Conservation (phyloP, 225 moss, liverwort and hornwort genomes). For the Ulota crispa region DNA sequence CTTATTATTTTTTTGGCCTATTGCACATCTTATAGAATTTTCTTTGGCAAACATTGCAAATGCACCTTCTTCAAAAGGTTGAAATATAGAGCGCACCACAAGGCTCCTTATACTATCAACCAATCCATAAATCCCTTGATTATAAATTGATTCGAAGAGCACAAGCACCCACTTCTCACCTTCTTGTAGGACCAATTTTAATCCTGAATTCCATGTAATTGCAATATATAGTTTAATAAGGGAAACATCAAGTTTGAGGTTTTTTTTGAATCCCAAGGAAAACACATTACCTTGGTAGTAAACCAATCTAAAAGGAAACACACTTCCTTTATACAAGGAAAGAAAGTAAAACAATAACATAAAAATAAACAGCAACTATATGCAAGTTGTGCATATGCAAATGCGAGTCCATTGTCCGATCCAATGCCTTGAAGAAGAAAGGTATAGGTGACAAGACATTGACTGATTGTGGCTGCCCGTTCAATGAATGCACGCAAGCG, state of each 20-base stretch:
- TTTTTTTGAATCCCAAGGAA: background rate
- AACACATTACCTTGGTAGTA: too few species aligned
- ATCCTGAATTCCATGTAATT: constrained; percentile 71
- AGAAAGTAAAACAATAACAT: constrained; percentile 73
- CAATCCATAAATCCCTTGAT: too few species aligned
- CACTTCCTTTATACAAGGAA: constrained; percentile 27
- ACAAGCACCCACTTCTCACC: constrained; percentile 57
- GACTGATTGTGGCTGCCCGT: constrained; percentile 56
- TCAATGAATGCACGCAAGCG: constrained; percentile 63
- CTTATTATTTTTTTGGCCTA: too few species aligned
- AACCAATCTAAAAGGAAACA: constrained; percentile 29
- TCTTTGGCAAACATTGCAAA: too few species aligned
- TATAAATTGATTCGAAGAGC: too few species aligned
- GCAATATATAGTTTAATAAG: constrained; percentile 60
- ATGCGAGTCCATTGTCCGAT: constrained; percentile 68
- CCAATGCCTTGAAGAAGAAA: constrained; percentile 60
- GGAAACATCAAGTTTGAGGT: constrained; percentile 37
- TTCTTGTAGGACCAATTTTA: constrained; percentile 80
- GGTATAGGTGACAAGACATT: constrained; percentile 61
- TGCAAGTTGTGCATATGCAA: constrained; percentile 79
- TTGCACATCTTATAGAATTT: too few species aligned
- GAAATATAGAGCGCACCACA: too few species aligned
- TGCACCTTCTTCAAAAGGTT: too few species aligned
- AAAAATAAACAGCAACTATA: constrained; percentile 68
- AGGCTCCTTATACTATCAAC: too few species aligned